Percentiles rank a stretch among this genome's conserved stretches.
These are phyloP conservation scores for Mortierella sp. DNA, from an alignment of 371 early-diverging fungal species.

Conservation along the genomic window DNA sequence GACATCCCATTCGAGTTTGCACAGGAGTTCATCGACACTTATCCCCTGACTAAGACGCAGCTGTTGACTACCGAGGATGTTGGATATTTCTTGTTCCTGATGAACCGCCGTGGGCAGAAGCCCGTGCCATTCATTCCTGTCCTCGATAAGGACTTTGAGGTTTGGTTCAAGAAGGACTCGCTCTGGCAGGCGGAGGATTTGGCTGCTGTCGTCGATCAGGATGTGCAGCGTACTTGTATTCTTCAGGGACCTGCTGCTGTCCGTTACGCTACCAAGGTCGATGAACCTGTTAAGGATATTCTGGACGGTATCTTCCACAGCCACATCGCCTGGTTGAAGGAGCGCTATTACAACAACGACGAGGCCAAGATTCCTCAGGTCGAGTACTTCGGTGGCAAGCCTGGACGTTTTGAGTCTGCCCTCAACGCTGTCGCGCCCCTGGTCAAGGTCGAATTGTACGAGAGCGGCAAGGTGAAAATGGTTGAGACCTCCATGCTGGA, in stretches of 20 bases:
- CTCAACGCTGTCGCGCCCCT: constrained; percentile 27
- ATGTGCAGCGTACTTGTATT: constrained; percentile 93
- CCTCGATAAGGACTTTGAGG: constrained; percentile 92
- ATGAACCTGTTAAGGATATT: constrained; percentile 93
- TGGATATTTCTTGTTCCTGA: constrained; percentile 87
- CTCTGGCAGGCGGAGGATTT: constrained; percentile 96
- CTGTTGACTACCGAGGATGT: constrained; percentile 93
- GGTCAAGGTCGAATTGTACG: constrained; percentile 44
- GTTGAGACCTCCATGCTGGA: constrained; percentile 66
- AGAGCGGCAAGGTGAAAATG: constrained; percentile 59
- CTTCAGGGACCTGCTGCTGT: constrained; percentile 96
- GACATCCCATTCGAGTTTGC: constrained; percentile 76
- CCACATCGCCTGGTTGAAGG: constrained; percentile 83
- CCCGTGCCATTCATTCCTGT: constrained; percentile 95
- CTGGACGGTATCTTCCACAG: constrained; percentile 88
- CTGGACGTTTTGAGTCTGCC: constrained; percentile 50
- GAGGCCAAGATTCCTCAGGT: constrained; percentile 76
- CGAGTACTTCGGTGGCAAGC: constrained; percentile 85
- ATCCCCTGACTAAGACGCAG: constrained; percentile 81
- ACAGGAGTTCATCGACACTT: constrained; percentile 82
- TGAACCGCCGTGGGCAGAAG: constrained; percentile 87
- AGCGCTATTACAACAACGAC: constrained; percentile 81
- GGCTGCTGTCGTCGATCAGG: constrained; percentile 91
- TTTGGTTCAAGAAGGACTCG: constrained; percentile 97
- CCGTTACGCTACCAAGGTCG: constrained; percentile 77